These are phyloP conservation scores for Luffa aegyptiaca DNA, from an alignment of 306 rosid genomes.

Conservation along the genomic window DNA sequence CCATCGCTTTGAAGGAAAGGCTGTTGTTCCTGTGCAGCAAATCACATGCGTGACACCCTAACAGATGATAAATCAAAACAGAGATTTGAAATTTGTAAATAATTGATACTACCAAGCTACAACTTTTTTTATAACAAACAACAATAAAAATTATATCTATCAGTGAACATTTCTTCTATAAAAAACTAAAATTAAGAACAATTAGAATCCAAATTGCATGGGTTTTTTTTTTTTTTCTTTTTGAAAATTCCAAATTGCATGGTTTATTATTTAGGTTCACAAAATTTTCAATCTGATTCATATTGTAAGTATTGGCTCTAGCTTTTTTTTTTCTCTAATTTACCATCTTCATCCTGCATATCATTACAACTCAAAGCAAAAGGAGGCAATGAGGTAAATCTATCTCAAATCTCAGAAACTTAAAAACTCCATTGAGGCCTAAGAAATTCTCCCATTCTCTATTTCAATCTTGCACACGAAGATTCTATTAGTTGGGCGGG, in stretches of 20 bases:
- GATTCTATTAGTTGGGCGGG: not conserved
- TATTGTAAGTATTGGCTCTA: not conserved
- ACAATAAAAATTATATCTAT: not conserved
- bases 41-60: constrained; percentile 96
- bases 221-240: no score
- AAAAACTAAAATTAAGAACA: not conserved
- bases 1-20: constrained; percentile 94
- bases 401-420: not conserved
- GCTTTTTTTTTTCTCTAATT: not conserved
- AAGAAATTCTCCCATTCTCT: not conserved
- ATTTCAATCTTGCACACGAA: not conserved
- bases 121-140: not conserved
- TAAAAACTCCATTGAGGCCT: not conserved
- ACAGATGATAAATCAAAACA: constrained; percentile 14
- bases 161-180: not conserved
- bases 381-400: not conserved
- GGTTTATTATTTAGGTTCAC: not conserved
- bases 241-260: not conserved
- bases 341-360: not conserved
- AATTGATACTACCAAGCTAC: not conserved
- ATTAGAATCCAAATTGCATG: not conserved
- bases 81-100: not conserved
- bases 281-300: not conserved
- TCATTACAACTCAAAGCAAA: not conserved
- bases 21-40: constrained; percentile 95